These are phyloP conservation scores for Penicillium coprophilum DNA, from an alignment of 495 filamentous ascomycete species.

Conservation along the genomic window DNA sequence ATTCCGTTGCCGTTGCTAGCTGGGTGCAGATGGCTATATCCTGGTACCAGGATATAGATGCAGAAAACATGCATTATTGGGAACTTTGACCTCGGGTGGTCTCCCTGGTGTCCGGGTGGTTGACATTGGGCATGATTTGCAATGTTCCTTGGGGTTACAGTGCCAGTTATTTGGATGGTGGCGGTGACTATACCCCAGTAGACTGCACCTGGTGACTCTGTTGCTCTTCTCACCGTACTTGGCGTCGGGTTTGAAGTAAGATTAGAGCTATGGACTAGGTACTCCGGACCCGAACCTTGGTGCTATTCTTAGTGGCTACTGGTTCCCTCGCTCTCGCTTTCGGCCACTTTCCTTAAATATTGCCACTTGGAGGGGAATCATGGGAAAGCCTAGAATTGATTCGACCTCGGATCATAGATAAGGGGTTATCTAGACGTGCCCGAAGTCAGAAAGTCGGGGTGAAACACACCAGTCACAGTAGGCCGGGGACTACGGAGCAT, in stretches of 20 bases:
- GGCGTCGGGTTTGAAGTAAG: no score
- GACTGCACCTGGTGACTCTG: not conserved
- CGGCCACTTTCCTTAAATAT: not conserved
- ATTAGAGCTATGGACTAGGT: not conserved
- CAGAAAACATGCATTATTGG: constrained; percentile 18
- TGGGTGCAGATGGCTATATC: constrained; percentile 9
- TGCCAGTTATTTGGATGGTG: not conserved
- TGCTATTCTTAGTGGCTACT: not conserved
- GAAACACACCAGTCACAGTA: not conserved
- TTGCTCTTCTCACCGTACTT: constrained; percentile 8
- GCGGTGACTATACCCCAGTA: not conserved
- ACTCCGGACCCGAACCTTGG: not conserved
- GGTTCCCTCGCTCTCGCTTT: not conserved
- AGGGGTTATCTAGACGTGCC: not conserved
- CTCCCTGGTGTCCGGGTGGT: not conserved
- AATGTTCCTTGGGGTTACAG: not conserved
- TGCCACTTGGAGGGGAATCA: not conserved
- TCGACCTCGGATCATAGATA: not conserved
- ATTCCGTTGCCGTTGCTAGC: constrained; percentile 10
- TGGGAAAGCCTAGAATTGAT: not conserved
- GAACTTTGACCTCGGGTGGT: constrained; percentile 2
- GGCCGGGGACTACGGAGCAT: no score
- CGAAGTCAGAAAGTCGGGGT: not conserved
- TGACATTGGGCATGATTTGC: not conserved
- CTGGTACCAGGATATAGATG: constrained; percentile 16